Conservation (phyloP, 2,329 filamentous ascomycete genomes). For the Geoglossum cookeanum region DNA sequence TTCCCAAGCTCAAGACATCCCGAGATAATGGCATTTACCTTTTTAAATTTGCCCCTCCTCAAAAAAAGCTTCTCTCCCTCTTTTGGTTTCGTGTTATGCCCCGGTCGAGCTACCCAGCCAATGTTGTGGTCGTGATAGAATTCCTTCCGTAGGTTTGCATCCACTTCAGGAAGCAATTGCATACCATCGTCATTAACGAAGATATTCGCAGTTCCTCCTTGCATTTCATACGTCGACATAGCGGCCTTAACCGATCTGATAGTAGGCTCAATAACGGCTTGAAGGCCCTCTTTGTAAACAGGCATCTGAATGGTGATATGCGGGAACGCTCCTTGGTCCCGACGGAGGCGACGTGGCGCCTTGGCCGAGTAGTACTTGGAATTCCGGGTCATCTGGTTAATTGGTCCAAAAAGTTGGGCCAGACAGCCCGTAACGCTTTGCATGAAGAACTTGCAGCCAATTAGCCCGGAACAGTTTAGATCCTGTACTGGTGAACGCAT, state of each 20-base stretch:
- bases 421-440: slow-evolving; percentile 28
- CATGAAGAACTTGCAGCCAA: slow-evolving; percentile 26
- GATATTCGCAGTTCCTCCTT: slow-evolving; percentile 21
- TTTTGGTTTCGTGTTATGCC: slow-evolving; percentile 31
- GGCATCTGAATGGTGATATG: slow-evolving; percentile 30
- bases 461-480: background rate
- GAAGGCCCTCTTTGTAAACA: slow-evolving; percentile 30
- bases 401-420: slow-evolving; percentile 32
- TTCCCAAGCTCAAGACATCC: background rate
- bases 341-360: slow-evolving; percentile 19
- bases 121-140: slow-evolving; percentile 32
- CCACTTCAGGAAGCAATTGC: slow-evolving; percentile 22
- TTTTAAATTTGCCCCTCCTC: slow-evolving; percentile 48
- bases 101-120: slow-evolving; percentile 30
- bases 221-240: slow-evolving; percentile 38
- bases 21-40: slow-evolving; percentile 17
- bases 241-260: slow-evolving; percentile 36
- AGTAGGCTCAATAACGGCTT: slow-evolving; percentile 34
- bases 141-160: slow-evolving; percentile 24
- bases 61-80: slow-evolving; percentile 30
- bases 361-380: slow-evolving; percentile 27
- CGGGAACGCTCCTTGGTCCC: slow-evolving; percentile 19
- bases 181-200: slow-evolving; percentile 23
- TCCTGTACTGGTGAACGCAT: slow-evolving; percentile 9
- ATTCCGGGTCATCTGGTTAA: slow-evolving; percentile 25